phyloP scores from a whole-genome alignment of 345 rosid genomes.

The Cardamine occulta region DNA sequence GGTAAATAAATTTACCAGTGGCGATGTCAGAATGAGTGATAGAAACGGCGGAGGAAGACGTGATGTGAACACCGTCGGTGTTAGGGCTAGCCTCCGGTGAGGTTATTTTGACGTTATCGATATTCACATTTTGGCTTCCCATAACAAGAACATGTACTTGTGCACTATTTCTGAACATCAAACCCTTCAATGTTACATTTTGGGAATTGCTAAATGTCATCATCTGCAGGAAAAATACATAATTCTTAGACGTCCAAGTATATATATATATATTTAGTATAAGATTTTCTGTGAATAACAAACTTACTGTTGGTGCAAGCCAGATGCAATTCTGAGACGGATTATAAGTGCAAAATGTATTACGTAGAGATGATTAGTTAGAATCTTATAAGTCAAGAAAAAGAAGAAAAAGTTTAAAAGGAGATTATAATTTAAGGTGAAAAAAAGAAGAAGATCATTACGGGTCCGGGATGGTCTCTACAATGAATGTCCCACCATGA shows the following conservation, averaged over 20 bases:
- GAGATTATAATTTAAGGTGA: not conserved
- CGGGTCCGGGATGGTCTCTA: constrained; percentile 37
- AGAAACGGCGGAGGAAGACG: constrained; percentile 40
- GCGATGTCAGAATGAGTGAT: constrained; percentile 32
- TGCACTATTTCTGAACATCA: constrained; percentile 42
- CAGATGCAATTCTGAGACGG: constrained; percentile 25
- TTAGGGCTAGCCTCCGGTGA: constrained; percentile 49
- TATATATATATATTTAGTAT: not conserved
- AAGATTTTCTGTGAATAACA: not conserved
- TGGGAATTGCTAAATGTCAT: constrained; percentile 36
- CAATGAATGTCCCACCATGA: constrained; percentile 51
- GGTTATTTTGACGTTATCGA: constrained; percentile 33
- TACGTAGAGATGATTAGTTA: not conserved
- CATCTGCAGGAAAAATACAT: constrained; percentile 19
- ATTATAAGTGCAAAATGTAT: not conserved
- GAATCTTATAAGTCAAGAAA: not conserved
- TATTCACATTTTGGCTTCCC: constrained; percentile 34
- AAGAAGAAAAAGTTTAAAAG: not conserved
- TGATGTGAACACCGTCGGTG: constrained; percentile 50
- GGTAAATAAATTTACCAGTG: constrained; percentile 34
- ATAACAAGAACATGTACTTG: constrained; percentile 40
- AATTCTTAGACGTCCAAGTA: not conserved
- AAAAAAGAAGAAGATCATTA: not conserved
- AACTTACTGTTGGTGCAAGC: constrained; percentile 43
- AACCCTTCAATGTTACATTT: constrained; percentile 31